Evolutionary conservation across 768 basidiomycete species (phyloP), one percentile per base, ranked within the genome.

Genomic region (Pleurotus tuoliensis): DNA sequence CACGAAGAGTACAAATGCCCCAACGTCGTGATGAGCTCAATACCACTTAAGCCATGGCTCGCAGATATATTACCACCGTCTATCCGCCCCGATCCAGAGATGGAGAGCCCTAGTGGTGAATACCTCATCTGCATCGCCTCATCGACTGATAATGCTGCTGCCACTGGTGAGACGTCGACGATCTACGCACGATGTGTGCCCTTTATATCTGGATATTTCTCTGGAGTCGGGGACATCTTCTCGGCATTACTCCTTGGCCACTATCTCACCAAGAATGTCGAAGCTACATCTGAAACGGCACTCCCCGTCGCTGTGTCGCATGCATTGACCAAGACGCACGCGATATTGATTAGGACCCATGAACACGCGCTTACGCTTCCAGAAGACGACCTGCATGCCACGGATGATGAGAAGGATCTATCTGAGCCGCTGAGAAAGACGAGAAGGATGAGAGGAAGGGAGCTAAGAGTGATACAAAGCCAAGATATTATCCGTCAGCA

Each of bases 171-270:
- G 55, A 50, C 66, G 30, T 81, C 81, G 0, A 67, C 69, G 0
- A 82, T 95, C 3, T 83, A 90, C 69, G 85, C 84, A 0, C 84
- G 84, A 64, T 80, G 78, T 44, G 84, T 99, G 7, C 87, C 88
- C 2, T 79, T 87, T 25, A 79, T 98, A 45, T 82, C 87, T 4
- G 95, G 94, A 9, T 97, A 98, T 74, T 98, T 94, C 69, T 90
- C 92, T 16, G 97, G 97, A 22, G 95, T 97, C 9, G 97, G 97
- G 15, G 97, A 99, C 69, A 84, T 98, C 56, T 98, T 98, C 75
- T 94, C 94, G 5, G 91, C 96, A 1, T 83, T 98, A 55, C 83
- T 95, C 24, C 77, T 96, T 3, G 94, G 85, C 0, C 88, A 94
- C 64, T 98, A 85, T 69, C 67, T 77, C 43, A 18, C 56, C n/a